A percentile compares a stretch with the other conserved stretches of the same genome.
Evolutionary conservation across 495 filamentous ascomycete species (phyloP).

Genomic region (Neurospora sp.): DNA sequence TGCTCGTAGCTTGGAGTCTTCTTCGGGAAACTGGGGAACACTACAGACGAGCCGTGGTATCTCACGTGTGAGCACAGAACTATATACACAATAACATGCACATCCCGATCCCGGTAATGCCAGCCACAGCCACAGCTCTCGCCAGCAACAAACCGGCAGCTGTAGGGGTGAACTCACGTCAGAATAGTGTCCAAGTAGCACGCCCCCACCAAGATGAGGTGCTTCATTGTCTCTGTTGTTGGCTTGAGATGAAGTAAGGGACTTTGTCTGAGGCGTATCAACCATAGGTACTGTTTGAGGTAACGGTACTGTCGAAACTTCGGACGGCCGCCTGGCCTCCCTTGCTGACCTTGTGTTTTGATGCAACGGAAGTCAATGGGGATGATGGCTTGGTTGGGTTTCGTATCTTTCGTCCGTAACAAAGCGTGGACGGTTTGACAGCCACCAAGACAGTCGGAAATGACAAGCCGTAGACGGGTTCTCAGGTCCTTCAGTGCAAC

Average conservation of each 20-base stretch:
- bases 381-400: neutral
- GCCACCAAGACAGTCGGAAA: neutral
- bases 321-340: neutral
- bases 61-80: conserved; percentile 6
- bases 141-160: neutral
- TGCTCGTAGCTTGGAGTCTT: conserved; percentile 65
- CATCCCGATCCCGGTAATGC: neutral
- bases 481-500: neutral
- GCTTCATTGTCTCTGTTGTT: conserved; percentile 20
- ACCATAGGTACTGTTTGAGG: neutral
- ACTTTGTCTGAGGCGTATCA: neutral
- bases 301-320: neutral
- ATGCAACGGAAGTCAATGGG: neutral
- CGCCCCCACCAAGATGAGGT: conserved; percentile 52
- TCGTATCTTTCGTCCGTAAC: neutral
- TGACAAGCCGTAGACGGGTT: neutral
- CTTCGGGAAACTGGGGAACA: conserved; percentile 53
- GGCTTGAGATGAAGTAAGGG: neutral
- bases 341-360: neutral
- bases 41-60: conserved; percentile 29
- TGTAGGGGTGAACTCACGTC: conserved; percentile 35
- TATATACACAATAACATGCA: conserved; percentile 2
- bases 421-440: neutral
- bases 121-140: neutral
- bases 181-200: conserved; percentile 62